phyloP scores from a whole-genome alignment of 164 flowering plant genomes.

The Chimonanthus salicifolius region DNA sequence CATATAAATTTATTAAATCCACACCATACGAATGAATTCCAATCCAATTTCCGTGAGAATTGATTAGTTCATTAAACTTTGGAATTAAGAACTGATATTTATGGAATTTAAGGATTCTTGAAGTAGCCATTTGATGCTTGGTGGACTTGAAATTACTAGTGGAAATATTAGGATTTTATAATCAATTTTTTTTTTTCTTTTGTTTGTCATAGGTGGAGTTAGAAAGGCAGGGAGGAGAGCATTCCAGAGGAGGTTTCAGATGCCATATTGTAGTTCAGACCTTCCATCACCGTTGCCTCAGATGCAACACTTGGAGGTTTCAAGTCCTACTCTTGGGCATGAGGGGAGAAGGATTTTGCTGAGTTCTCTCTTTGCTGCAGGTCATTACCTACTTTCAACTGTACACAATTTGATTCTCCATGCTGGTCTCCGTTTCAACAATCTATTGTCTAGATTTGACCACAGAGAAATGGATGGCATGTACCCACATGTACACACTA shows the following conservation, averaged over 20 bases:
- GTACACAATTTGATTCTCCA: background rate
- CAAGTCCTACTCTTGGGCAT: background rate
- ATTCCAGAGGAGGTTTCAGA: background rate
- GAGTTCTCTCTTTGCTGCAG: conserved; percentile 2
- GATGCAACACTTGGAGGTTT: background rate
- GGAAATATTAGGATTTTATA: no score
- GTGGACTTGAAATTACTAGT: no score
- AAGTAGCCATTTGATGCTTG: no score
- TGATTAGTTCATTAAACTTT: no score
- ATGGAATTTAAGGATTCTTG: no score
- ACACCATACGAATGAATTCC: no score
- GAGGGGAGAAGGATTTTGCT: background rate
- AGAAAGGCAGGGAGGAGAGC: background rate
- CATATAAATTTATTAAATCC: no score
- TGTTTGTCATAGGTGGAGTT: background rate
- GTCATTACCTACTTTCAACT: background rate
- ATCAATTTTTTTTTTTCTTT: background rate
- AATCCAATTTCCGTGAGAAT: no score
- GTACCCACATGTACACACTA: background rate
- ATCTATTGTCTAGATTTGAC: background rate
- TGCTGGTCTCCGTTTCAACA: background rate
- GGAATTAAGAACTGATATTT: no score
- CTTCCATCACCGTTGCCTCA: background rate
- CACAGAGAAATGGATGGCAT: background rate
- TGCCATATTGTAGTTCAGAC: background rate